Percentiles rank a stretch among this genome's conserved stretches.
Evolutionary conservation across 331 rosid genomes (phyloP).

Genomic region (Malus hybrid): DNA sequence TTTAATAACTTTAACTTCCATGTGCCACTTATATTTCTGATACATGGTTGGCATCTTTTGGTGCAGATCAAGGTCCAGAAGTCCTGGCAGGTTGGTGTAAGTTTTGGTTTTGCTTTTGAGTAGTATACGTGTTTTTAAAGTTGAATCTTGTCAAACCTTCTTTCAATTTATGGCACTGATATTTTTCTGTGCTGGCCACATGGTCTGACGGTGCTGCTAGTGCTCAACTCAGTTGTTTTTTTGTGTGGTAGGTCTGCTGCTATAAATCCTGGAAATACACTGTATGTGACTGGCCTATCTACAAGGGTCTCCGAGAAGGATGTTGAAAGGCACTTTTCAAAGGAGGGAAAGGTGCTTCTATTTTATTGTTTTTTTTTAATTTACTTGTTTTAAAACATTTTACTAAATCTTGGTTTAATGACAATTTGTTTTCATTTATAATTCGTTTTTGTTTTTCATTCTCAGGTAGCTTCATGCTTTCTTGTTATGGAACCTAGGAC

Average conservation of each 20-base stretch:
- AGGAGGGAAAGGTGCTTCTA: constrained; percentile 74
- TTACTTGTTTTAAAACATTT: not conserved
- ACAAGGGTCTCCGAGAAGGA: constrained; percentile 84
- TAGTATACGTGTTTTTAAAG: not conserved
- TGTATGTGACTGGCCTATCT: constrained; percentile 91
- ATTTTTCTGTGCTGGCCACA: not conserved
- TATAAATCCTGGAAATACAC: constrained; percentile 66
- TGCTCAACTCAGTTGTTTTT: constrained; percentile 1
- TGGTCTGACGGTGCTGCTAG: not conserved
- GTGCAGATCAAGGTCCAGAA: constrained; percentile 79
- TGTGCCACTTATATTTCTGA: not conserved
- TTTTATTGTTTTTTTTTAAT: not conserved
- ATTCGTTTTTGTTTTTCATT: not conserved
- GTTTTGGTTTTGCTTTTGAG: not conserved
- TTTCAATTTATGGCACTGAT: not conserved
- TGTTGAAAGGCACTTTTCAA: constrained; percentile 86
- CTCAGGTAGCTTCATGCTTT: constrained; percentile 88
- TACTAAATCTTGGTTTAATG: not conserved
- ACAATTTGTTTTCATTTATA: not conserved
- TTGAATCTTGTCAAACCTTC: not conserved
- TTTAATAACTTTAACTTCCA: not conserved
- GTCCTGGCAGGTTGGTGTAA: constrained; percentile 58
- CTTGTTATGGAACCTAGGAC: constrained; percentile 93
- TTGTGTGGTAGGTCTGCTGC: constrained; percentile 33
- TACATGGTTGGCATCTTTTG: constrained; percentile 14